Conservation (phyloP, 257 asterid species). For the Coffea canephora region DNA sequence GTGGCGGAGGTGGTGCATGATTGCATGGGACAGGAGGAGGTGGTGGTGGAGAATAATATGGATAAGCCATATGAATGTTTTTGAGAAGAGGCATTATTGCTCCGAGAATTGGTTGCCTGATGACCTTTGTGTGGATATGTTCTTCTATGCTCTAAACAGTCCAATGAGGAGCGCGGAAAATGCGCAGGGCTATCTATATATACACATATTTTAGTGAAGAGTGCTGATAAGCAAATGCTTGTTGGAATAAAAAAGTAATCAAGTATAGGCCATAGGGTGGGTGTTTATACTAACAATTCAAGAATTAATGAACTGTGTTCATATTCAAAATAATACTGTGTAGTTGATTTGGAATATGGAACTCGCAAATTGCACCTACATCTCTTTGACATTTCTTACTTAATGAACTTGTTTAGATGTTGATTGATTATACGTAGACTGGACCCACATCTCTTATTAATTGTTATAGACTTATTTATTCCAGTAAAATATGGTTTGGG, state of each 20-base stretch:
- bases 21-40: slow-evolving; percentile 17
- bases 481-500: background rate
- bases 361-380: background rate
- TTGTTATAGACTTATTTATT: background rate
- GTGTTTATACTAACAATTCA: too few relatives aligned
- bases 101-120: background rate
- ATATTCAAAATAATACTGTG: too few relatives aligned
- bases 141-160: background rate
- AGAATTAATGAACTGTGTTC: too few relatives aligned
- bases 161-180: background rate
- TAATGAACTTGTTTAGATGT: background rate
- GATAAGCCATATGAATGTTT: slow-evolving; percentile 35
- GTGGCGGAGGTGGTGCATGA: slow-evolving; percentile 28
- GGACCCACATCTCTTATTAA: background rate
- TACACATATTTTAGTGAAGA: too few relatives aligned
- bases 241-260: too few relatives aligned
- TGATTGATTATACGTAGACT: too few relatives aligned
- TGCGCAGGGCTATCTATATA: background rate
- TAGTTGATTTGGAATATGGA: too few relatives aligned
- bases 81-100: slow-evolving; percentile 30
- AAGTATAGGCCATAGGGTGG: too few relatives aligned
- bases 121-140: background rate
- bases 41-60: slow-evolving; percentile 44
- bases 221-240: background rate
- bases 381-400: background rate